Base-by-base conservation (phyloP, 2,329 filamentous ascomycete genomes). In the Conoideocrella luteorostrata region DNA sequence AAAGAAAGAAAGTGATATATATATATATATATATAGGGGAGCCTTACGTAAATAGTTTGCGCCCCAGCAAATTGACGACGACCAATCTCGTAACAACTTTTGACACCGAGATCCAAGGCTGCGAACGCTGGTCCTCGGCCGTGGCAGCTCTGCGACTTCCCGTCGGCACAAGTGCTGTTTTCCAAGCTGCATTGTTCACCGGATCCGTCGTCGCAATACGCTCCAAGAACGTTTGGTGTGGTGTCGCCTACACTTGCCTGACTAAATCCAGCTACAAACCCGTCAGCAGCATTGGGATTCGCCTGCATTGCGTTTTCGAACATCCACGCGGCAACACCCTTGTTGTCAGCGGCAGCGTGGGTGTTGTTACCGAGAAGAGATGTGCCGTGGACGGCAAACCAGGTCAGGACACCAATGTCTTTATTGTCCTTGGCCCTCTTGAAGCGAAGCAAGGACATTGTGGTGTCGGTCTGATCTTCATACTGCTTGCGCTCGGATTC, bases 291-390 rank as follows among this genome's bases (percentile, higher is more conserved):
- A 15, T 68, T 71, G 2, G 69, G 57, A 15, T 78, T 71, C n/a
- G 62, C 64, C 3, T 67, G 60, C 39, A 84, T 72, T 41, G 77
- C 81, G 51, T 84, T 77, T 60, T 97, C 91, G 42, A 96, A 83
- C 11, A 95, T 69, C 58, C 84, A 85, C 1, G 90, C 86, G 2
- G 91, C 90, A 6, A 95, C 88, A 11, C 91, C 91, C 67, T 97
- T 97, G 69, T 97, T 97, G 63, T 97, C 91, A n/a, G 88, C 91
- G 3, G 89, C 83, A 40, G 93, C 79, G 12, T 95, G 73, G 0
- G 89, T 96, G 65, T 95, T 95, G 66, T 96, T 96, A 43, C 86
- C 85, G 20, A 90, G 79, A 64, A 96, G 78, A 1, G 88, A 95
- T 0, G 91, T 97, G 37, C 90, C 90, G 61, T 97, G 91, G 0